Evolutionary conservation across 1,139 yeast genomes (phyloP), one percentile per base, ranked within the genome.

Genomic region (Suhomyces panamericanus): DNA sequence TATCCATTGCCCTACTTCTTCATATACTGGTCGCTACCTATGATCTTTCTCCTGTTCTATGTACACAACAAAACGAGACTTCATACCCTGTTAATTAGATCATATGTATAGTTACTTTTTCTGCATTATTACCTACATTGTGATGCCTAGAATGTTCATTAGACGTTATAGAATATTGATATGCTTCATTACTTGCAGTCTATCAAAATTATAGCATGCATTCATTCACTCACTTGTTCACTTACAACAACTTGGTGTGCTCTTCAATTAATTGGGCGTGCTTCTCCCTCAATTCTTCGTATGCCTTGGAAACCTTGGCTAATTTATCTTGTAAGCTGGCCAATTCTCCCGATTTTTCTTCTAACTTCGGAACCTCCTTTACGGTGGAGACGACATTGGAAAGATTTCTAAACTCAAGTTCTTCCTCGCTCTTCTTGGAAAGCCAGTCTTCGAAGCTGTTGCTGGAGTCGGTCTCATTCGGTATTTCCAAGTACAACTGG

Each of bases 211-310:
- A 20, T 20, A 4, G 24, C 24, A 20, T 20, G 24, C 24, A 20
- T 20, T 20, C 24, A 20, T 20, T 6, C 24, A 20, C 6, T 20
- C 24, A 20, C 6, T 6, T 20, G 24, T 20, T 20, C 24, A 20
- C 24, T 26, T 26, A 26, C 30, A 76, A 51, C 30, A 76, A 55
- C 43, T 73, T 65, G 35, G 78, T 64, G 56, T 83, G 84, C 48
- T 82, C 83, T 24, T 70, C 63, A 49, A 74, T 73, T 50, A 85
- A 67, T 49, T 78, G 78, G 54, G 84, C 87, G 57, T 85, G 84
- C 64, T 81, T 77, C 28, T 67, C 62, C 59, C 84, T 76, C 52
- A 86, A 64, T 31, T 80, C 83, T 12, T 67, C 64, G 63, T 85
- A 84, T 1, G 87, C 88, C 30, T 68, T 62, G 1, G 83, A 75